Conservation (phyloP, 176 grass and related monocot species). For the Aegilops sharonensis region DNA sequence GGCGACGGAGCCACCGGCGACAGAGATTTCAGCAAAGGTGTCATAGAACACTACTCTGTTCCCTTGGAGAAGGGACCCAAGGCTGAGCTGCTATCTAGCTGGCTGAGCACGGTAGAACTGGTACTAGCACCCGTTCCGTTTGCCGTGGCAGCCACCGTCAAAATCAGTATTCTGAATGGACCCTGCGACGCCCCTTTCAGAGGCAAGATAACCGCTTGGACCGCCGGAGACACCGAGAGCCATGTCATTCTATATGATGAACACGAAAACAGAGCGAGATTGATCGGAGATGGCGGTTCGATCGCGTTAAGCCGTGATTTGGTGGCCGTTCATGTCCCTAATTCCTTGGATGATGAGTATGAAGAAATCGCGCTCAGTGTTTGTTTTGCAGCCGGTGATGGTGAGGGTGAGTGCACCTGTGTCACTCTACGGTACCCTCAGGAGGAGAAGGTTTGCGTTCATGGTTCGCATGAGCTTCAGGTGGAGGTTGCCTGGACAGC, state of each 20-base stretch:
- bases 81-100: background rate
- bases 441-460: background rate
- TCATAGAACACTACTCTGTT: background rate
- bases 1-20: background rate
- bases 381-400: background rate
- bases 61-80: too few relatives aligned
- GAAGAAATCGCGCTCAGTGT: background rate
- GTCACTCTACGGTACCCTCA: background rate
- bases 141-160: background rate
- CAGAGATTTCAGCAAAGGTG: background rate
- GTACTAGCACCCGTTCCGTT: background rate
- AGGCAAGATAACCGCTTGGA: background rate
- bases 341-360: background rate
- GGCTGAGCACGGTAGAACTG: background rate
- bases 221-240: background rate
- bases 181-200: background rate
- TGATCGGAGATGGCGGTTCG: too few relatives aligned
- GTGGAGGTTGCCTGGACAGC: background rate
- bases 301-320: background rate
- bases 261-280: too few relatives aligned
- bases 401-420: background rate
- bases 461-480: background rate
- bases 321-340: background rate
- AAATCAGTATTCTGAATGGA: background rate
- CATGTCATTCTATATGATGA: too few relatives aligned